Conservation (phyloP, 192 early-diverging fungal genomes). For the Coemansia sp. region DNA sequence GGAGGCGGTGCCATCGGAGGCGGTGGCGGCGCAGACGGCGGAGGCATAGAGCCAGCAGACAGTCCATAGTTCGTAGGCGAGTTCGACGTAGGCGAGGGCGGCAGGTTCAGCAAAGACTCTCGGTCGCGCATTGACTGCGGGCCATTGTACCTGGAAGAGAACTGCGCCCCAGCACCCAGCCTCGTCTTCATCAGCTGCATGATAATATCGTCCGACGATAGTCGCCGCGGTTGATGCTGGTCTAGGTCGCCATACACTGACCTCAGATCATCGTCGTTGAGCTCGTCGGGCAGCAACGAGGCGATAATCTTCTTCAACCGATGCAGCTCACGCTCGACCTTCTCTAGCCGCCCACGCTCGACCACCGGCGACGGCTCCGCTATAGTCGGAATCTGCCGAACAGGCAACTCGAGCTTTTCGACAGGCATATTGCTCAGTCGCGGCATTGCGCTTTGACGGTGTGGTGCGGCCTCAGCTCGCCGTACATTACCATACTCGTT, state of each 20-base stretch:
- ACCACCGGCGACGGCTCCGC: constrained; percentile 18
- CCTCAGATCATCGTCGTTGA: constrained; percentile 53
- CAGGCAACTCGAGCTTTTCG: background rate
- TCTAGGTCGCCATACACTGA: constrained; percentile 54
- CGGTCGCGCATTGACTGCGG: background rate
- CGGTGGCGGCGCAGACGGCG: constrained; percentile 27
- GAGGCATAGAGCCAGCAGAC: constrained; percentile 7
- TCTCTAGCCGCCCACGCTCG: constrained; percentile 42
- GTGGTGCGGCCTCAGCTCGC: background rate
- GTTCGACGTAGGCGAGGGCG: constrained; percentile 14
- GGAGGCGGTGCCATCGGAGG: constrained; percentile 9
- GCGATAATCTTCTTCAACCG: constrained; percentile 54
- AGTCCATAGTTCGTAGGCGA: constrained; percentile 14
- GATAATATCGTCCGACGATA: constrained; percentile 36
- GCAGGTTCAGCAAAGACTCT: constrained; percentile 10
- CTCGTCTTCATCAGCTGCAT: constrained; percentile 34
- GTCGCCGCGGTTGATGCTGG: constrained; percentile 16
- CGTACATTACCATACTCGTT: background rate
- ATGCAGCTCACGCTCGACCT: constrained; percentile 53
- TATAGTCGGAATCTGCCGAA: background rate
- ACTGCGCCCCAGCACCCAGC: constrained; percentile 18
- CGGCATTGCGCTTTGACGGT: background rate
- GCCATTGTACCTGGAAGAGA: constrained; percentile 4
- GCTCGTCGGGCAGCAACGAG: constrained; percentile 45
- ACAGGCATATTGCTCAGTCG: background rate